Base-by-base conservation (phyloP, 73 alveolate species). In the Uronychia binucleata region DNA sequence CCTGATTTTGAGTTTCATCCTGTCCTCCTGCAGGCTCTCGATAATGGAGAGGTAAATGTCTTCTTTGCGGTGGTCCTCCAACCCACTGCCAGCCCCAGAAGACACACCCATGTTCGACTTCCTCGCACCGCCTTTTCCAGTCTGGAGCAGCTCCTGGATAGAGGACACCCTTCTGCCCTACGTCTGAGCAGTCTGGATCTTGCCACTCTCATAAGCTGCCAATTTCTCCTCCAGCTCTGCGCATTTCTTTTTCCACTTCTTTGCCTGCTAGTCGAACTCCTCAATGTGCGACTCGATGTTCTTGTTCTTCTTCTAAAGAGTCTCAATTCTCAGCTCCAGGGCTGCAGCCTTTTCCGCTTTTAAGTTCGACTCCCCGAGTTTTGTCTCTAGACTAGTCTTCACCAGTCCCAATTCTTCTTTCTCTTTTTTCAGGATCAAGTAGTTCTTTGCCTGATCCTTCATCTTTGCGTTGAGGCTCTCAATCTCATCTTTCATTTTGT, bases 401-500 rank as follows among this genome's bases (percentile, higher is more conserved):
- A 88, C 85, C 1, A 83, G 80, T n/a, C 28, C 60, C 25, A 75
- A 31, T 28, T 88, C 91, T 1, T 88, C 94, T 58, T 75, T 82
- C 58, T 82, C 87, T 33, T 83, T 75, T 79, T 83, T 83, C 0
- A 83, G 87, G 57, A 83, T 76, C 19, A 88, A 34, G 83, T n/a
- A 77, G 25, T 76, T 77, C 82, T 67, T 82, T 0, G 79, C 31
- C 34, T 88, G 83, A 30, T 88, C 94, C 35, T 88, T 88, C n/a
- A 78, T 88, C 77, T 88, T 88, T 30, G 32, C 81, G 57, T 83
- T 34, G 11, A 83, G 74, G 30, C 27, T 31, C 35, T 88, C 94
- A 33, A 83, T 88, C 75, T 83, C 86, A 28, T 88, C 94, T 34
- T 83, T 88, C 91, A 88, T 88, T 1, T n/a, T 31, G 5, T 77